Base-by-base conservation (phyloP, 805 yeast genomes). In the Metschnikowia borealis region DNA sequence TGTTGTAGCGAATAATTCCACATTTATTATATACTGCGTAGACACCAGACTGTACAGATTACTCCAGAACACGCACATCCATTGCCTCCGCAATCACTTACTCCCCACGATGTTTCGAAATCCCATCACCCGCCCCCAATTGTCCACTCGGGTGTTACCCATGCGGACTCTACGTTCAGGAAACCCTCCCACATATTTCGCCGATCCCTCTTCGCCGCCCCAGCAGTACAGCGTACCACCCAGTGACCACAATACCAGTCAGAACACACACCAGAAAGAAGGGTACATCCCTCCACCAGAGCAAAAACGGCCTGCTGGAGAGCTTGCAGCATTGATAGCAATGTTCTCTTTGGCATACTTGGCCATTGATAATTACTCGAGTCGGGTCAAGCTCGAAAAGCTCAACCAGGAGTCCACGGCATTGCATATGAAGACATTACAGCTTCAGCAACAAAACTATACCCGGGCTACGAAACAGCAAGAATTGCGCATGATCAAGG, bases 401-500 rank as follows among this genome's bases (percentile, higher is more conserved):
- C 52, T 66, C 18, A 51, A 60, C 37, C 62, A 57, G 20, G 77
- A 72, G 51, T 62, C 71, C 20, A 62, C 70, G 3, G 68, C 74
- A 18, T 64, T 71, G 32, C 69, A 72, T 53, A 47, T 68, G 35
- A 69, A 71, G 47, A 66, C 73, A 1, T 56, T 71, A 43, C 74
- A 72, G 52, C 58, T 68, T 14, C 75, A 73, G 50, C 80, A 82
- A 58, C 71, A 74, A 39, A 79, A 78, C 56, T 76, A 75, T 61
- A 72, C 77, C 44, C 74, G 72, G 29, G 78, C 77, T 41, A 70
- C 79, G 51, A 79, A 78, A 65, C 77, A 78, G 60, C 69, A 78
- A 46, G 84, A 81, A 46, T 55, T 77, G 11, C 80, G 78, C 54
- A 66, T 77, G n/a, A 58, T 80, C 29, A 75, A 79, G 53, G 84